A percentile compares a stretch with the other conserved stretches of the same genome.
These are phyloP conservation scores for Phytopythium aichiense DNA, from an alignment of 352 stramenopile genomes.

Conservation along the genomic window DNA sequence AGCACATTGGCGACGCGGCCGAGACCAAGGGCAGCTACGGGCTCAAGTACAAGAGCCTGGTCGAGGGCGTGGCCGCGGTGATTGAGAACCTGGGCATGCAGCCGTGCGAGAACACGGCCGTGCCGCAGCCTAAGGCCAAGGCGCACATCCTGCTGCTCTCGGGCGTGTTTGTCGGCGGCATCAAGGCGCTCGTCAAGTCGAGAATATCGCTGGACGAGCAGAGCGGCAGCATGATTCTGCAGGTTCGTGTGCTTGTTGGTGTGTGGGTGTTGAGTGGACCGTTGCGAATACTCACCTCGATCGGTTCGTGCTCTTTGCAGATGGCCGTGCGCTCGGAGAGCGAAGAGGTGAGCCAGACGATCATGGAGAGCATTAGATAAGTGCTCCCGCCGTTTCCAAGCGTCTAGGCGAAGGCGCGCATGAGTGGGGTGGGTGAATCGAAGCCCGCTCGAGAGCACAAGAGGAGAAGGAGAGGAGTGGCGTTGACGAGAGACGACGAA, in stretches of 20 bases:
- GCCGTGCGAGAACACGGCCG: slow-evolving; percentile 93
- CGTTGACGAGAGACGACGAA: background rate
- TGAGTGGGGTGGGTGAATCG: background rate
- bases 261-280: background rate
- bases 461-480: slow-evolving; percentile 14
- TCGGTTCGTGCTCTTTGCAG: slow-evolving; percentile 36
- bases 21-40: slow-evolving; percentile 97
- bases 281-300: background rate
- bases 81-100: slow-evolving; percentile 98
- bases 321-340: slow-evolving; percentile 96
- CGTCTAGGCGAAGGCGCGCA: background rate
- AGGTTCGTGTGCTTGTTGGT: slow-evolving; percentile 34
- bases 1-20: slow-evolving; percentile 90
- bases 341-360: slow-evolving; percentile 93
- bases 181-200: slow-evolving; percentile 94
- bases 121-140: slow-evolving; percentile 86
- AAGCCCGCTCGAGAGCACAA: background rate
- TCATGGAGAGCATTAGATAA: slow-evolving; percentile 97
- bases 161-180: slow-evolving; percentile 94
- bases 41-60: slow-evolving; percentile 96
- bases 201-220: slow-evolving; percentile 92
- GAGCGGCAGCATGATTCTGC: slow-evolving; percentile 89
- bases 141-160: slow-evolving; percentile 96
- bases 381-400: slow-evolving; percentile 4
- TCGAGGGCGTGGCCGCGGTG: slow-evolving; percentile 93